These are phyloP conservation scores for Ceratocystis cubensis DNA, from an alignment of 2,329 filamentous ascomycete species.

Conservation along the genomic window DNA sequence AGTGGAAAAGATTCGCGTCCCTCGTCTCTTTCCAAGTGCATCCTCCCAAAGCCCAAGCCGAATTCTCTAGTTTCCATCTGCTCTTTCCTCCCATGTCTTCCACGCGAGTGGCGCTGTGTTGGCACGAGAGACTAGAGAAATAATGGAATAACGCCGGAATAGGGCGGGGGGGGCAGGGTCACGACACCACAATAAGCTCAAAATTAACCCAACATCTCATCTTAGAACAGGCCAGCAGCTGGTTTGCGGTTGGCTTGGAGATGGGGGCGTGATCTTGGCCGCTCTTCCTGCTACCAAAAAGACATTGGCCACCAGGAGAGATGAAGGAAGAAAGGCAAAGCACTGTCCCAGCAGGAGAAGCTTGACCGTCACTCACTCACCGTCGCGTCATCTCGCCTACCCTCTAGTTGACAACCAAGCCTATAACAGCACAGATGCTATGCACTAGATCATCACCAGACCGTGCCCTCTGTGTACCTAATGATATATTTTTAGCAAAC, in stretches of 20 bases:
- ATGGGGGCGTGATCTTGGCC: no score
- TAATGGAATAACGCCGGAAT: neutral
- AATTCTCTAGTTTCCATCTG: neutral
- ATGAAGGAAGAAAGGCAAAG: neutral
- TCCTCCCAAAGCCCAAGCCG: constrained; percentile 1
- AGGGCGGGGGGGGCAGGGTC: neutral
- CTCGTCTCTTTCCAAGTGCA: neutral
- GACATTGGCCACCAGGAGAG: neutral
- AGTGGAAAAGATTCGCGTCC: neutral
- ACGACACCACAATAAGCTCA: neutral
- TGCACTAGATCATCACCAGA: neutral
- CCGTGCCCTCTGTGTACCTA: neutral
- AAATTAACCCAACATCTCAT: neutral
- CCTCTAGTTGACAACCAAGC: neutral
- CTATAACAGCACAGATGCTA: neutral
- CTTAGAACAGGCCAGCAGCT: no score
- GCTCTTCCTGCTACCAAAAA: no score
- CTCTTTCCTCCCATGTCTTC: constrained; percentile 1
- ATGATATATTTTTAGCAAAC: neutral
- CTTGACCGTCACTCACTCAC: neutral
- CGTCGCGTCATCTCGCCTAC: constrained; percentile 1
- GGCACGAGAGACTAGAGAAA: neutral
- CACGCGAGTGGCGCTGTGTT: constrained; percentile 12
- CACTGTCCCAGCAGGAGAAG: neutral
- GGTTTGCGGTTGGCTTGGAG: no score